Evolutionary conservation across 2,329 filamentous ascomycete species (phyloP).

Genomic region (Hypoxylon sp.): DNA sequence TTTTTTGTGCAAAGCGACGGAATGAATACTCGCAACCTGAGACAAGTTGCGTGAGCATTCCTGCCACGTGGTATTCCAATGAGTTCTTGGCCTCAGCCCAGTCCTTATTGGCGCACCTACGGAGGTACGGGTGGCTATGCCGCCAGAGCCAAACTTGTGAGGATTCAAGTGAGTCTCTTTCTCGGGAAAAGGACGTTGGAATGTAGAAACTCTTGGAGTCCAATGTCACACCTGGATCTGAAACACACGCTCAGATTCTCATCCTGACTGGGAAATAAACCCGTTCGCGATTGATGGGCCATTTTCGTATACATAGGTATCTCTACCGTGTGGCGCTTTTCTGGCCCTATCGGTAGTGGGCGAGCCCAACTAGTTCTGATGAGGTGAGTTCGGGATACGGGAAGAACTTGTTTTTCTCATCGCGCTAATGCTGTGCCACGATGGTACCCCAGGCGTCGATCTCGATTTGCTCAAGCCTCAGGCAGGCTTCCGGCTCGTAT

Average conservation of each 20-base stretch:
- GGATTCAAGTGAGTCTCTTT: constrained; percentile 6
- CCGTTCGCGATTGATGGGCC: background rate
- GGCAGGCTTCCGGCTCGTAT: constrained; percentile 40
- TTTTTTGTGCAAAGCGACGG: constrained; percentile 2
- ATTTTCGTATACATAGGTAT: constrained; percentile 11
- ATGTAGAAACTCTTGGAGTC: constrained; percentile 1
- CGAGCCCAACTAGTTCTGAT: constrained; percentile 16
- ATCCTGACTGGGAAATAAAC: background rate
- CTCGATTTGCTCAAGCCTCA: constrained; percentile 42
- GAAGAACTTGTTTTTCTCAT: constrained; percentile 38
- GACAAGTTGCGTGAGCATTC: constrained; percentile 4
- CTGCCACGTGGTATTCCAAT: constrained; percentile 27
- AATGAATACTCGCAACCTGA: constrained; percentile 1
- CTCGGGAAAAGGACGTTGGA: constrained; percentile 1
- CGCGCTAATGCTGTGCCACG: constrained; percentile 41
- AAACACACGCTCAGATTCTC: constrained; percentile 1
- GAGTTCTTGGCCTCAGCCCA: background rate
- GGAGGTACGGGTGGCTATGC: constrained; percentile 18
- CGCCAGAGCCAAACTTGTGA: constrained; percentile 4
- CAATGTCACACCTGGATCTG: background rate
- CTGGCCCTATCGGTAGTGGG: constrained; percentile 15
- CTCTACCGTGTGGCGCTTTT: constrained; percentile 2
- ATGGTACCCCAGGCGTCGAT: constrained; percentile 38
- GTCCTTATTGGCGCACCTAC: constrained; percentile 17
- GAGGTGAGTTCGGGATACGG: constrained; percentile 35